A percentile compares a stretch with the other conserved stretches of the same genome.
Evolutionary conservation across 1,139 yeast species (phyloP).

Genomic region (Yamadazyma oceani): DNA sequence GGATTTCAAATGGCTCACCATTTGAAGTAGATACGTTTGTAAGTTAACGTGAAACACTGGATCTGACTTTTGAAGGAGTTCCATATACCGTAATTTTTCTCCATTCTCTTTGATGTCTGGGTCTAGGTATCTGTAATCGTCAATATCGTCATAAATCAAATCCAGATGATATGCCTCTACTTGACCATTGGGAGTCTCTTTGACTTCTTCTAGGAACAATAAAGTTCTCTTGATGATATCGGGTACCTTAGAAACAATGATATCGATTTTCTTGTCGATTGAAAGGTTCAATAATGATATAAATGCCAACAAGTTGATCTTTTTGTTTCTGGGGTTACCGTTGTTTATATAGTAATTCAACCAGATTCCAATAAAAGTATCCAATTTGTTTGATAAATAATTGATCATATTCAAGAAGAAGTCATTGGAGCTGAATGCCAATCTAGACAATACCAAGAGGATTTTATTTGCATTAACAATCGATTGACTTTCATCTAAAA

Average conservation of each 20-base stretch:
- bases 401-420: slow-evolving; percentile 39
- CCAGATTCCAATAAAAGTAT: slow-evolving; percentile 34
- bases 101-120: slow-evolving; percentile 52
- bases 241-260: slow-evolving; percentile 27
- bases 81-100: slow-evolving; percentile 56
- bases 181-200: slow-evolving; percentile 58
- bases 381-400: slow-evolving; percentile 27
- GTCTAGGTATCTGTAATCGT: slow-evolving; percentile 49
- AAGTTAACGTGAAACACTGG: slow-evolving; percentile 60
- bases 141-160: slow-evolving; percentile 52
- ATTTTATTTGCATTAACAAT: slow-evolving; percentile 52
- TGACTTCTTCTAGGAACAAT: slow-evolving; percentile 69
- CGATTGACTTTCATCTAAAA: slow-evolving; percentile 50
- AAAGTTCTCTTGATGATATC: slow-evolving; percentile 55
- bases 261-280: slow-evolving; percentile 20
- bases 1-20: slow-evolving; percentile 21
- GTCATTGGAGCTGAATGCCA: slow-evolving; percentile 48
- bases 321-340: slow-evolving; percentile 69
- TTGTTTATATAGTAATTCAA: slow-evolving; percentile 43
- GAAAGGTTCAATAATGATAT: slow-evolving; percentile 39
- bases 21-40: slow-evolving; percentile 22
- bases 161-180: slow-evolving; percentile 64
- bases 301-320: slow-evolving; percentile 61
- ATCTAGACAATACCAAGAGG: slow-evolving; percentile 53
- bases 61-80: slow-evolving; percentile 47